phyloP scores from a whole-genome alignment of 495 filamentous ascomycete species.

The Geoglossum glabrum region DNA sequence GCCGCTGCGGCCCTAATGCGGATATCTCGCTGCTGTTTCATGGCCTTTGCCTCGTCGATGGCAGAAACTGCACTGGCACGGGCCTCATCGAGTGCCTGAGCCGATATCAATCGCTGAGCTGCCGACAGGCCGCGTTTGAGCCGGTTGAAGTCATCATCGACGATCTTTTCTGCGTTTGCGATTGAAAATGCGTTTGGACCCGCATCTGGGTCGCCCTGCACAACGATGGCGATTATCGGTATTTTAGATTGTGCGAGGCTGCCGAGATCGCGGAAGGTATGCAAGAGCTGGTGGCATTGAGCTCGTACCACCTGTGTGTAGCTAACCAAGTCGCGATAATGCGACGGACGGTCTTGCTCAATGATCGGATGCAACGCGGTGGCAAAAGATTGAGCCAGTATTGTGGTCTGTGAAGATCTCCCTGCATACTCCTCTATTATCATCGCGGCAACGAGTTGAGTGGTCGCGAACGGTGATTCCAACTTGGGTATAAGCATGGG shows the following conservation, averaged over 20 bases:
- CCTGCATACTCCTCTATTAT: slow-evolving; percentile 74
- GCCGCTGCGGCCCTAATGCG: slow-evolving; percentile 76
- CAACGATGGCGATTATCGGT: slow-evolving; percentile 64
- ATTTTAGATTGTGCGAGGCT: slow-evolving; percentile 53
- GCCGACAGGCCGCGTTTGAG: slow-evolving; percentile 69
- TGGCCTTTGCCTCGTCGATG: slow-evolving; percentile 54
- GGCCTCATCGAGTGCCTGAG: slow-evolving; percentile 54
- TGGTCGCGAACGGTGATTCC: slow-evolving; percentile 52
- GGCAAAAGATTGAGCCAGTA: slow-evolving; percentile 21
- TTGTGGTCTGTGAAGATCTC: slow-evolving; percentile 24
- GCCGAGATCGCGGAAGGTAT: slow-evolving; percentile 70
- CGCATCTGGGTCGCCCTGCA: slow-evolving; percentile 79
- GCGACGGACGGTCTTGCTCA: slow-evolving; percentile 56
- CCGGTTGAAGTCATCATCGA: slow-evolving; percentile 62
- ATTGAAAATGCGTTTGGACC: slow-evolving; percentile 83
- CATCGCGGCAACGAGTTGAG: slow-evolving; percentile 65
- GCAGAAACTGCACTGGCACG: slow-evolving; percentile 43
- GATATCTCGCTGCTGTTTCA: slow-evolving; percentile 66
- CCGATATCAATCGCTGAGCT: slow-evolving; percentile 60
- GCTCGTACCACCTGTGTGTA: slow-evolving; percentile 74
- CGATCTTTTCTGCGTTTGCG: slow-evolving; percentile 64
- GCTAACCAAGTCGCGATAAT: slow-evolving; percentile 73
- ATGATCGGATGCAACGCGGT: slow-evolving; percentile 45
- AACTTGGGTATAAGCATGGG: slow-evolving; percentile 40
- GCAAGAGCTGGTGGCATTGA: slow-evolving; percentile 75